Conservation (phyloP, 176 grass and related monocot genomes). For the Hordeum vulgare region DNA sequence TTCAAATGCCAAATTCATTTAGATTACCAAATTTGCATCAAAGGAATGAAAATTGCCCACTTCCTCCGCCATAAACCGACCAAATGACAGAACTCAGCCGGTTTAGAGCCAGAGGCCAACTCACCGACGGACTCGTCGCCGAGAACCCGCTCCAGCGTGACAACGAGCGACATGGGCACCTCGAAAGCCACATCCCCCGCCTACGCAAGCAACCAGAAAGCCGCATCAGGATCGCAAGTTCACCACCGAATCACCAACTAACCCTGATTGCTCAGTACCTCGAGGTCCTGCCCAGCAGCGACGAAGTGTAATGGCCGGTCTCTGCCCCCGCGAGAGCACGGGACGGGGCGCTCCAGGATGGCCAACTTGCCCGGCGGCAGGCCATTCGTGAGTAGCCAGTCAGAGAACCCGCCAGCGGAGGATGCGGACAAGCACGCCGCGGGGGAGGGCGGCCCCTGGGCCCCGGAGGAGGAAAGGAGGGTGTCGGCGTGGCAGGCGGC, state of each 20-base stretch:
- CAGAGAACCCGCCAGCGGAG: conserved; percentile 41
- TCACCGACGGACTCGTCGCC: conserved; percentile 92
- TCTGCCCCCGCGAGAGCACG: conserved; percentile 53
- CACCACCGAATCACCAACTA: background rate
- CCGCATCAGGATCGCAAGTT: conserved; percentile 1
- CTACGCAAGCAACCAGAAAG: conserved; percentile 29
- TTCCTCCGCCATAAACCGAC: background rate
- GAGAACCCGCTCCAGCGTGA: conserved; percentile 83
- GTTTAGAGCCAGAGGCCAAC: background rate
- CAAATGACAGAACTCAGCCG: background rate
- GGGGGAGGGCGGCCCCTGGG: background rate
- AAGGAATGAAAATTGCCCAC: background rate
- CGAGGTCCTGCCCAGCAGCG: conserved; percentile 59
- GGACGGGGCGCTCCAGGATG: conserved; percentile 57
- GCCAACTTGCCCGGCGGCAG: conserved; percentile 60
- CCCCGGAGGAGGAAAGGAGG: conserved; percentile 30
- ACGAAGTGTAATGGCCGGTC: conserved; percentile 63
- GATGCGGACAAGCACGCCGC: conserved; percentile 29
- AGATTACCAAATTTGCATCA: background rate
- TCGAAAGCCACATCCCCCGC: conserved; percentile 80
- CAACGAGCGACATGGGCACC: conserved; percentile 80
- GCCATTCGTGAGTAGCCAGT: conserved; percentile 59
- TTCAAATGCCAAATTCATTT: conserved; percentile 10
- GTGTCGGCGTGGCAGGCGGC: conserved; percentile 53
- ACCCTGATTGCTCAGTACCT: conserved; percentile 23